Evolutionary conservation across 2,329 filamentous ascomycete genomes (phyloP).

Genomic region (Colletotrichum chlorophyti): DNA sequence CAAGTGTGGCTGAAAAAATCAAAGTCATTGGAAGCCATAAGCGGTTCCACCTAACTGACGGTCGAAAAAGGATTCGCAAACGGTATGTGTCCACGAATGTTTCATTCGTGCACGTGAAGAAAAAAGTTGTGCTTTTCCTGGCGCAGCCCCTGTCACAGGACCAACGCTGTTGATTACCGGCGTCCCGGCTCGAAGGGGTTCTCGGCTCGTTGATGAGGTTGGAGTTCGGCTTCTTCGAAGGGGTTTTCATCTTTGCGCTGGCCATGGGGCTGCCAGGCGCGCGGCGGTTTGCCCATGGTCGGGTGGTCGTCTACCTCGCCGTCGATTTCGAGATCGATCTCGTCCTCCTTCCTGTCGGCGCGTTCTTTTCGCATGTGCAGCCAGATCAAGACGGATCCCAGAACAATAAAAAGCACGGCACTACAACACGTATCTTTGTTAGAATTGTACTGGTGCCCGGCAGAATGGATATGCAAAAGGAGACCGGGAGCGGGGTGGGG

Average conservation of each 20-base stretch:
- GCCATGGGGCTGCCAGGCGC: slow-evolving; percentile 22
- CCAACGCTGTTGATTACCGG: neutral
- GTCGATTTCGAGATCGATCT: slow-evolving; percentile 15
- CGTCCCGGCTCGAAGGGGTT: slow-evolving; percentile 23
- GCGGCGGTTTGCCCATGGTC: slow-evolving; percentile 24
- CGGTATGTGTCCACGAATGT: neutral
- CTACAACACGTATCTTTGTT: neutral
- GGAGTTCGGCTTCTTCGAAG: slow-evolving; percentile 14
- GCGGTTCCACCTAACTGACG: neutral
- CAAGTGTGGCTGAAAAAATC: slow-evolving; percentile 13
- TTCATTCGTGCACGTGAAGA: neutral
- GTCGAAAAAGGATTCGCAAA: neutral
- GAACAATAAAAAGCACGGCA: slow-evolving; percentile 17
- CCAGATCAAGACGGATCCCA: slow-evolving; percentile 7
- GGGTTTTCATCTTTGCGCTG: slow-evolving; percentile 4
- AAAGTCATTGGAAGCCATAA: neutral
- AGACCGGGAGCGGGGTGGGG: neutral
- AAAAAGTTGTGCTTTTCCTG: neutral
- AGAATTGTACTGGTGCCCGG: too few relatives aligned
- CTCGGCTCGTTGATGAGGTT: slow-evolving; percentile 5
- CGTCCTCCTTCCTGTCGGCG: slow-evolving; percentile 18
- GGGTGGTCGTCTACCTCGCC: slow-evolving; percentile 24
- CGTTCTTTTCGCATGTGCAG: slow-evolving; percentile 19
- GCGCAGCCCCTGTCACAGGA: neutral
- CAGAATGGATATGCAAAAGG: too few relatives aligned